Percentiles rank a stretch among this genome's conserved stretches.
phyloP scores from a whole-genome alignment of 495 filamentous ascomycete species.

The Rhypophila decipiens region DNA sequence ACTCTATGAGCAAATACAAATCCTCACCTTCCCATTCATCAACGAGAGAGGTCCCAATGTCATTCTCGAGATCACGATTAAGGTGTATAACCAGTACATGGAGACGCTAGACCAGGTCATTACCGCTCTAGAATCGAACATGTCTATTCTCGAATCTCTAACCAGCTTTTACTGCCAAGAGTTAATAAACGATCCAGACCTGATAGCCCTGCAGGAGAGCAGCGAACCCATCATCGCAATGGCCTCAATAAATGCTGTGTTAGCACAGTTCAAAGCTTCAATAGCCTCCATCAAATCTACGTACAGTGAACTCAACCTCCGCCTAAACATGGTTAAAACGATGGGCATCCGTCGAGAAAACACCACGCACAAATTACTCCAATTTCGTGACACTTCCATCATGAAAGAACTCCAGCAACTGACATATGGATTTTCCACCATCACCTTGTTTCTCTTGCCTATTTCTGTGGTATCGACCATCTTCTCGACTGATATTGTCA shows the following conservation, averaged over 20 bases:
- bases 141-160: too few species aligned
- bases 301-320: too few species aligned
- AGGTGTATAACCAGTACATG: constrained; percentile 2
- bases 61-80: constrained; percentile 1
- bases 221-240: too few species aligned
- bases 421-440: constrained; percentile 4
- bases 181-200: too few species aligned
- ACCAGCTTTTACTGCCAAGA: too few species aligned
- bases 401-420: constrained; percentile 1
- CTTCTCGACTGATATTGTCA: constrained; percentile 10
- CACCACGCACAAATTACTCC: constrained; percentile 5
- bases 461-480: constrained; percentile 9
- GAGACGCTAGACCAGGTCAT: constrained; percentile 7
- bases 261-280: too few species aligned
- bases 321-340: too few species aligned
- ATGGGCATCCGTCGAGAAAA: too few species aligned
- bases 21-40: not conserved
- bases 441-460: constrained; percentile 8
- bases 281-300: too few species aligned
- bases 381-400: not conserved
- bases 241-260: too few species aligned
- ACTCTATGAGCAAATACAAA: constrained; percentile 2
- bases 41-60: not conserved
- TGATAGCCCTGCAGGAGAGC: too few species aligned
- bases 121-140: constrained; percentile 3